A percentile compares a stretch with the other conserved stretches of the same genome.
These are phyloP conservation scores for Fusarium succisae DNA, from an alignment of 2,329 filamentous ascomycete genomes.

Conservation along the genomic window DNA sequence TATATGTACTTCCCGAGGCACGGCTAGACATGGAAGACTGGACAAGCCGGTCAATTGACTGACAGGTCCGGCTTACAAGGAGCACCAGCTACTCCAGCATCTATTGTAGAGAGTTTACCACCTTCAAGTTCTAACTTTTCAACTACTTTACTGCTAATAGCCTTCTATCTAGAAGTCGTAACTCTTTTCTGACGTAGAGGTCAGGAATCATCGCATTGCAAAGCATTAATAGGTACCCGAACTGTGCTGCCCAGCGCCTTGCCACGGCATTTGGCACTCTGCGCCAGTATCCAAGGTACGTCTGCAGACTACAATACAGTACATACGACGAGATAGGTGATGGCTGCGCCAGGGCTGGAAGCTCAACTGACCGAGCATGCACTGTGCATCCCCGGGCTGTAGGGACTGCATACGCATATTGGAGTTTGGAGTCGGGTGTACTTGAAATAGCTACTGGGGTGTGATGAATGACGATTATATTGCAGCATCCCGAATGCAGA, in stretches of 20 bases:
- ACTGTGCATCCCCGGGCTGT: slow-evolving; percentile 18
- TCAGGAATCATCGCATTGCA: slow-evolving; percentile 5
- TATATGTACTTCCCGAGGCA: slow-evolving; percentile 24
- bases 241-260: slow-evolving; percentile 22
- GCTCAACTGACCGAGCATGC: slow-evolving; percentile 16
- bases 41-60: not conserved
- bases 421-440: slow-evolving; percentile 5
- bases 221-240: not conserved
- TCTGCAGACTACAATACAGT: not conserved
- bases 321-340: not conserved
- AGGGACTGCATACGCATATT: slow-evolving; percentile 9
- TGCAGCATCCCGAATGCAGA: slow-evolving; percentile 25
- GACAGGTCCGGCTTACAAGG: slow-evolving; percentile 18
- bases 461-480: slow-evolving; percentile 30
- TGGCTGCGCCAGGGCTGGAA: slow-evolving; percentile 24
- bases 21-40: slow-evolving; percentile 3
- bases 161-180: not conserved
- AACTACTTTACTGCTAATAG: not conserved
- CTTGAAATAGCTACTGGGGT: slow-evolving; percentile 15
- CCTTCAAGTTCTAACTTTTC: not conserved
- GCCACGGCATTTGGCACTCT: slow-evolving; percentile 29
- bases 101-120: slow-evolving; percentile 10
- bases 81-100: slow-evolving; percentile 33
- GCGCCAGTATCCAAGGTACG: not conserved
- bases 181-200: not conserved